Base-by-base conservation (phyloP, 2,329 filamentous ascomycete species). In the Macroventuria anomochaeta region DNA sequence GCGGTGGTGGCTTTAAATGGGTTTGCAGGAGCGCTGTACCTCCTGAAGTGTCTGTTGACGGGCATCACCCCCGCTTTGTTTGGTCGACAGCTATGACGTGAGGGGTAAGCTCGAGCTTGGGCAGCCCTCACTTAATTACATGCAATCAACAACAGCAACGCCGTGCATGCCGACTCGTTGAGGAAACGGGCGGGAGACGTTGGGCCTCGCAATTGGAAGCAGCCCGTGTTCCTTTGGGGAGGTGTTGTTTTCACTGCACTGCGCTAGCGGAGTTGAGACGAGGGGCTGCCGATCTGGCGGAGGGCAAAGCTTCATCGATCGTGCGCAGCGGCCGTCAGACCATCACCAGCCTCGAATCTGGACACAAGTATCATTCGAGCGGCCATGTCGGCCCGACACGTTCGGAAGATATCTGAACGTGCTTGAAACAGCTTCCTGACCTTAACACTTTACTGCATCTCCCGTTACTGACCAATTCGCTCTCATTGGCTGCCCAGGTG, bases 71-170 rank as follows among this genome's bases (percentile, higher is more conserved):
- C 58, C 58, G 57, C 53, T 61, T 49, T 58, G 46, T 50, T 51
- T 55, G 52, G 46, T 32, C 11, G 52, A 52, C 43, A 47, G 43
- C 59, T 61, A 64, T 63, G 60, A 60, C 62, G 46, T 53, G 48
- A 53, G 61, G 48, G 56, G 57, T 49, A 43, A 26, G 51, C 51
- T 54, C 51, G 44, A 54, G 51, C 51, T 54, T 52, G 32, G 56
- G 55, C 53, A 59, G 53, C 46, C 42, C 40, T 33, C 49, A 32
- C 52, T 58, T 51, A 62, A 48, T 53, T 46, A 21, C 53, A 33
- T 52, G 59, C 59, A 55, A 44, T 52, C 40, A 59, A 38, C 51
- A 48, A 38, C 51, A 48, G 51, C 51, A 48, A 47, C 34, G 26
- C 31, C 46, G 32, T 51, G 47, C 53, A 42, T 47, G 53, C 47